These are phyloP conservation scores for Furcasterigmium sp. DNA, from an alignment of 2,329 filamentous ascomycete genomes.

Conservation along the genomic window DNA sequence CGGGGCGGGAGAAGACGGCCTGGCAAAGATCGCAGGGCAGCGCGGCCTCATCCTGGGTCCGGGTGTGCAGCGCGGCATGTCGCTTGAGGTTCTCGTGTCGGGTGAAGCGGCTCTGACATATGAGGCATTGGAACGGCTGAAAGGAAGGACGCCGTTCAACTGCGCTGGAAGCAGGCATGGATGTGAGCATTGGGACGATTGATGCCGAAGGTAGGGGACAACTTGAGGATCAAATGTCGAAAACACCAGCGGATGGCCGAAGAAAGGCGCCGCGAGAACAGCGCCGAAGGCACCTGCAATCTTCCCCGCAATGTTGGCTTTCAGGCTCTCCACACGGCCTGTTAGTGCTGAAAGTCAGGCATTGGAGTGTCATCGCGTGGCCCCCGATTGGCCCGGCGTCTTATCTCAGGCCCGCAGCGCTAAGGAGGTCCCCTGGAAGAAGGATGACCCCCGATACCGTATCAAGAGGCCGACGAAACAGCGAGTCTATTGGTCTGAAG, in stretches of 20 bases:
- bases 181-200: no score
- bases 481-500: no score
- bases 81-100: slow-evolving; percentile 85
- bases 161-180: neutral
- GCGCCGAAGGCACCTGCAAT: no score
- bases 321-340: no score
- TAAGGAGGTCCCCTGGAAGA: neutral
- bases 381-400: neutral
- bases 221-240: neutral
- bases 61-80: slow-evolving; percentile 30
- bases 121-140: slow-evolving; percentile 33
- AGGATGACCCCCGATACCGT: neutral
- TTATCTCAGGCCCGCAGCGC: neutral
- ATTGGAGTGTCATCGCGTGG: no score
- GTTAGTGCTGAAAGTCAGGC: no score
- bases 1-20: slow-evolving; percentile 32
- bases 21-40: slow-evolving; percentile 29
- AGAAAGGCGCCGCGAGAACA: no score
- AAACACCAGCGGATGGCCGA: no score
- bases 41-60: slow-evolving; percentile 20
- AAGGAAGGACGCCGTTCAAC: neutral
- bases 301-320: neutral
- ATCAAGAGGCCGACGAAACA: no score
- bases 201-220: neutral
- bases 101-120: slow-evolving; percentile 78